Base-by-base conservation (phyloP, 306 rosid genomes). In the Prunus campanulata region DNA sequence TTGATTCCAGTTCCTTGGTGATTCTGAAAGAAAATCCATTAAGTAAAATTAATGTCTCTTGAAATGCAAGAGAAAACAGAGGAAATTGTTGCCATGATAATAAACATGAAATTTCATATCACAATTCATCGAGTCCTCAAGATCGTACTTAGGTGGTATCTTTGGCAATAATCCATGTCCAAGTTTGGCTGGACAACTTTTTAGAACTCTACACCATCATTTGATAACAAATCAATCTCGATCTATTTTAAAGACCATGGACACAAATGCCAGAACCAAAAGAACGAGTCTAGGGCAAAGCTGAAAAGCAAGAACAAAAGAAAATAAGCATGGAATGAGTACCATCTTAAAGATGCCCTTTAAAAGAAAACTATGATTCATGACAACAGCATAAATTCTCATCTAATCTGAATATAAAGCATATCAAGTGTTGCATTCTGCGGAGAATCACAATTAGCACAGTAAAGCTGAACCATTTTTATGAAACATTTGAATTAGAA, bases 1-100 rank as follows among this genome's bases (percentile, higher is more conserved):
- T 85, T 60, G 80, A 24, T 66, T 85, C 85, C 75, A 81, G 65
- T 60, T 78, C 85, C 81, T 78, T 78, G 5, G 85, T 63, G 61
- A 50, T 56, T 85, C 88, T 85, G 81, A 59, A 66, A 74, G 59
- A 62, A 68, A 10, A 80, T 30, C 59, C 51, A 24, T 46, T 8
- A 3, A 68, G 47, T 60, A 5, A n/a, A 11, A 42, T 30, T 2
- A 72, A 22, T 6, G 44, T 39, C 9, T 39, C 44, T 6, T 39
- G 44, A 39, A 25, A 42, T 66, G 12, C 22, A 54, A 16, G 30
- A 4, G 44, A 62, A 15, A 62, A 19, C 67, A 60, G 19, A 60
- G 66, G 5, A 13, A 14, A 60, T 60, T 60, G 16, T 25, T 60
- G 15, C 66, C 11, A 56, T 39, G 44, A 39, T 39, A 56, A 56